Evolutionary conservation across 495 filamentous ascomycete species (phyloP).

Genomic region (Terfezia boudieri): DNA sequence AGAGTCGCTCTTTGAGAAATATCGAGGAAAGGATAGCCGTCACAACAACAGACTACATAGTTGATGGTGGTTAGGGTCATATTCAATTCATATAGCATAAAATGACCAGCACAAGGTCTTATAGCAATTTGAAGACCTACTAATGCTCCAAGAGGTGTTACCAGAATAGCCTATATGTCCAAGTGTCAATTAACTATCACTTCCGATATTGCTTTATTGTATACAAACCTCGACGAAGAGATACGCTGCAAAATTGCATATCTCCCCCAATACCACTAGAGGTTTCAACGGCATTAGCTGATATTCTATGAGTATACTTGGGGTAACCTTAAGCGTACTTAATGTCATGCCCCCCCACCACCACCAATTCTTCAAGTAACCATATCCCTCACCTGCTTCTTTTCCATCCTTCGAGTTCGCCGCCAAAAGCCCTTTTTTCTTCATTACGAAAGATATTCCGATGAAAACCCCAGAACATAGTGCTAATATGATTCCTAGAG

Average conservation of each 20-base stretch:
- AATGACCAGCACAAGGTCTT: not conserved
- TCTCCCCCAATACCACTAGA: conserved; percentile 70
- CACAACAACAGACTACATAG: conserved; percentile 51
- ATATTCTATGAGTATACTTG: not conserved
- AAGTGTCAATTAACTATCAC: too few species aligned
- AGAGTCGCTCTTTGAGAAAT: conserved; percentile 85
- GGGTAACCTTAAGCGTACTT: conserved; percentile 21
- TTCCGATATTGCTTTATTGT: too few species aligned
- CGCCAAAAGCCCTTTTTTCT: conserved; percentile 74
- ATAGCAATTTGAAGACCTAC: conserved; percentile 2
- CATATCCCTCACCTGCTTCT: conserved; percentile 88
- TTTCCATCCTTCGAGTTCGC: conserved; percentile 84
- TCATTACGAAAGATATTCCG: conserved; percentile 83
- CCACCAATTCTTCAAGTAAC: conserved; percentile 84
- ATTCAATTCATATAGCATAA: too few species aligned
- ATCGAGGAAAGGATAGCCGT: conserved; percentile 85
- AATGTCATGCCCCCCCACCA: conserved; percentile 96
- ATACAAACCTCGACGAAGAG: conserved; percentile 52
- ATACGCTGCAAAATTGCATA: conserved; percentile 95
- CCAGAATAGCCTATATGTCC: conserved; percentile 44
- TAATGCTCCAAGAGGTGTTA: conserved; percentile 84
- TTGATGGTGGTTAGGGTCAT: too few species aligned
- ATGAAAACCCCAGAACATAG: conserved; percentile 84
- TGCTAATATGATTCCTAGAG: conserved; percentile 67
- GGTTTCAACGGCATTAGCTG: not conserved